These are phyloP conservation scores for Xylariales sp. DNA, from an alignment of 2,329 filamentous ascomycete species.

Conservation along the genomic window DNA sequence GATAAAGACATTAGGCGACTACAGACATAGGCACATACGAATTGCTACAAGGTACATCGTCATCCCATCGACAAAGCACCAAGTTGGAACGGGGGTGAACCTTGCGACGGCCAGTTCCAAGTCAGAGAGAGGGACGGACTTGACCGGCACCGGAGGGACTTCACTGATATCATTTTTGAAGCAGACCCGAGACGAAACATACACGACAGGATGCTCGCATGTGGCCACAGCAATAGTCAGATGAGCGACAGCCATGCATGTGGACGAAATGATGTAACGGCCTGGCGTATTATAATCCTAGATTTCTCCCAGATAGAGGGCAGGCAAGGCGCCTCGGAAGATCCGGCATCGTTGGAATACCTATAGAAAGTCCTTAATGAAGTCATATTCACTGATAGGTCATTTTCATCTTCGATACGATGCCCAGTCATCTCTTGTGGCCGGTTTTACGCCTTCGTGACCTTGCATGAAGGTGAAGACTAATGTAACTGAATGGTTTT, in stretches of 20 bases:
- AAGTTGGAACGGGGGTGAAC: constrained; percentile 29
- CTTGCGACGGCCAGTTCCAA: constrained; percentile 40
- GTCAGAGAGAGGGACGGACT: constrained; percentile 29
- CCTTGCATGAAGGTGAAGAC: no score
- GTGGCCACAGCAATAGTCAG: neutral
- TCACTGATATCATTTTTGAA: constrained; percentile 84
- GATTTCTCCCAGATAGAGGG: no score
- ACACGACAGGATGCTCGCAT: constrained; percentile 8
- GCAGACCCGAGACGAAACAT: constrained; percentile 81
- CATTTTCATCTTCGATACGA: no score
- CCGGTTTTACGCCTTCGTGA: no score
- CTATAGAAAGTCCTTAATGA: no score
- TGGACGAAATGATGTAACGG: constrained; percentile 2
- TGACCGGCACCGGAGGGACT: constrained; percentile 85
- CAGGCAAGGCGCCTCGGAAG: no score
- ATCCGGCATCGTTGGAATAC: no score
- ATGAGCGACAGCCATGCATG: no score
- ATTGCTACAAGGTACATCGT: constrained; percentile 91
- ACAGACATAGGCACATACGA: constrained; percentile 83
- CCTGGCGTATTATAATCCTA: no score
- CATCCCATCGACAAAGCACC: constrained; percentile 56
- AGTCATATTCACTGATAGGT: no score
- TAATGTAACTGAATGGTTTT: no score
- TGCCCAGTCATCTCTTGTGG: no score
- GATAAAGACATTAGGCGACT: constrained; percentile 66